Conservation (phyloP, 768 basidiomycete species). For the Lactarius akahatsu region DNA sequence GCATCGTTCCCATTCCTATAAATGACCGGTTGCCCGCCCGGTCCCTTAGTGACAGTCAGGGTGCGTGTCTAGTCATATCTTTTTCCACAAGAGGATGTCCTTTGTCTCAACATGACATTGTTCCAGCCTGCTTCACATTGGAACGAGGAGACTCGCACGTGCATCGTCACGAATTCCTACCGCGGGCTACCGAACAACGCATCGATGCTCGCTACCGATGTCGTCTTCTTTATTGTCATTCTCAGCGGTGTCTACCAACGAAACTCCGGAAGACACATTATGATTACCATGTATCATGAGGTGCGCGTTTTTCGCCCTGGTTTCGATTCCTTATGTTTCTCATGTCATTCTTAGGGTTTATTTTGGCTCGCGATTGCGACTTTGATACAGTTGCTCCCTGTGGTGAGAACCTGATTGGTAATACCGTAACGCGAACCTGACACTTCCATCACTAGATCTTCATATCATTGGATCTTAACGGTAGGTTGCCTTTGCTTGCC, state of each 20-base stretch:
- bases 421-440: neutral
- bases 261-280: constrained; percentile 5
- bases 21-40: neutral
- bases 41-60: constrained; percentile 1
- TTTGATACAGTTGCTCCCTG: constrained; percentile 11
- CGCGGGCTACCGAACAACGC: constrained; percentile 13
- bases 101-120: neutral
- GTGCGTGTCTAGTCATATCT: neutral
- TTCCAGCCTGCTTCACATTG: constrained; percentile 6
- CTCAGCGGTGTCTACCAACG: constrained; percentile 14
- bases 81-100: neutral
- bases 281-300: constrained; percentile 13
- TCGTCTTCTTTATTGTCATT: constrained; percentile 11
- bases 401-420: neutral
- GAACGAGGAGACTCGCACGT: constrained; percentile 12
- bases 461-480: constrained; percentile 17
- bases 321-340: neutral
- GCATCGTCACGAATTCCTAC: constrained; percentile 5
- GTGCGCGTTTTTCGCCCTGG: neutral
- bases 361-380: constrained; percentile 21
- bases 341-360: constrained; percentile 14
- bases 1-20: neutral
- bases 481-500: neutral
- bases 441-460: constrained; percentile 11
- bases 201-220: constrained; percentile 13